Evolutionary conservation across 2,329 filamentous ascomycete species (phyloP).

Genomic region (Hymenoscyphus albidus): DNA sequence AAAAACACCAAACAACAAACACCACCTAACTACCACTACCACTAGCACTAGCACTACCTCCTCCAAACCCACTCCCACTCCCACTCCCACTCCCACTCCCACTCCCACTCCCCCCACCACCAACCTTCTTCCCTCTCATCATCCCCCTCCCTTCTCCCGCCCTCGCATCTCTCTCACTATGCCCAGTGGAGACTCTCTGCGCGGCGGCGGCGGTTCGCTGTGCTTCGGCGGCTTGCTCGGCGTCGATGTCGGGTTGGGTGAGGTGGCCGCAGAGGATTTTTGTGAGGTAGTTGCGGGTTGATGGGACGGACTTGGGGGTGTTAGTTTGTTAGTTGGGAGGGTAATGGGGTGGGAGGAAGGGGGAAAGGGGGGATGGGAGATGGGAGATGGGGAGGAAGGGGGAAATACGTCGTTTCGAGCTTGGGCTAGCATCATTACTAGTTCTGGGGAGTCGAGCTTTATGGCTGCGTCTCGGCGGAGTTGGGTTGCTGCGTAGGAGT

Average conservation of each 20-base stretch:
- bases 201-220: background rate
- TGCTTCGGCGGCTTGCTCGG: background rate
- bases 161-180: background rate
- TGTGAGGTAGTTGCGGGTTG: constrained; percentile 53
- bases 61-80: no score
- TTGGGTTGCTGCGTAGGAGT: constrained; percentile 24
- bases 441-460: constrained; percentile 54
- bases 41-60: no score
- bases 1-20: no score
- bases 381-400: background rate
- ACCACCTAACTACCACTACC: no score
- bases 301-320: constrained; percentile 48
- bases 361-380: background rate
- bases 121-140: background rate
- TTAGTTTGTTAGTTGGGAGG: background rate
- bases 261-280: constrained; percentile 50
- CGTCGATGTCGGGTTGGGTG: constrained; percentile 9
- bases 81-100: background rate
- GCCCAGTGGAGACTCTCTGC: background rate
- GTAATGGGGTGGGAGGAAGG: background rate
- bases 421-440: constrained; percentile 56
- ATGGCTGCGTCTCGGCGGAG: constrained; percentile 47
- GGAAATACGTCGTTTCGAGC: constrained; percentile 48
- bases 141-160: background rate
- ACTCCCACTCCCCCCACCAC: background rate